Base-by-base conservation (phyloP, 805 yeast genomes). In the Kodamaea jinghongensis region DNA sequence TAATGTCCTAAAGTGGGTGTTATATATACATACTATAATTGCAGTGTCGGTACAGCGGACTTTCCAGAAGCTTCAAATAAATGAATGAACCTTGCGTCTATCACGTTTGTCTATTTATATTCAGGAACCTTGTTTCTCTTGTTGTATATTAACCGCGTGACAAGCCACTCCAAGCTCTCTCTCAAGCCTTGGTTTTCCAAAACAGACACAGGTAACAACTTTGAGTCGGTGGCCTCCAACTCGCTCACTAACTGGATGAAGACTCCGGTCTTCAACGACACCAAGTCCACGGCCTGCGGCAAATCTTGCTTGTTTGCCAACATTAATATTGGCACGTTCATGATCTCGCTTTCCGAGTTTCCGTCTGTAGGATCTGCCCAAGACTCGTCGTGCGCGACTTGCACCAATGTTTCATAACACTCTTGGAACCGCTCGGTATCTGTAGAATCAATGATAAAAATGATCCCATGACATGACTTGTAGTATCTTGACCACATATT, bases 221-320 rank as follows among this genome's bases (percentile, higher is more conserved):
- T 75, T 47, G 89, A 80, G 58, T 91, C 99, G 29, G 96, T 77
- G 0, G 98, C 99, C 53, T 86, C 84, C 53, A 91, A 65, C 54
- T 82, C 68, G 79, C 70, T 86, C 82, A 37, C 96, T 86, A 54
- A 86, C 77, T 56, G 83, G 72, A 68, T 93, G 79, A 72, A 91
- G 76, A 49, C 91, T 66, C 74, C 93, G 77, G 70, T 91, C 82
- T 56, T 93, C 75, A 61, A 85, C 84, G 65, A 48, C 30, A 68
- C 73, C 48, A 69, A 56, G 42, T 69, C 74, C 17, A 66, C 70
- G 23, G 73, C 74, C 42, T 67, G 69, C 23, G 75, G 74, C 43
- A 69, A 58, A 51, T 93, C 98, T 65, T 90, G 96, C 59, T 93
- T 93, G 60, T 93, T 91, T 6, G 97, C 98, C 54, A 91, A 71